phyloP scores from a whole-genome alignment of 2,329 filamentous ascomycete species.

The Fusarium sp. region DNA sequence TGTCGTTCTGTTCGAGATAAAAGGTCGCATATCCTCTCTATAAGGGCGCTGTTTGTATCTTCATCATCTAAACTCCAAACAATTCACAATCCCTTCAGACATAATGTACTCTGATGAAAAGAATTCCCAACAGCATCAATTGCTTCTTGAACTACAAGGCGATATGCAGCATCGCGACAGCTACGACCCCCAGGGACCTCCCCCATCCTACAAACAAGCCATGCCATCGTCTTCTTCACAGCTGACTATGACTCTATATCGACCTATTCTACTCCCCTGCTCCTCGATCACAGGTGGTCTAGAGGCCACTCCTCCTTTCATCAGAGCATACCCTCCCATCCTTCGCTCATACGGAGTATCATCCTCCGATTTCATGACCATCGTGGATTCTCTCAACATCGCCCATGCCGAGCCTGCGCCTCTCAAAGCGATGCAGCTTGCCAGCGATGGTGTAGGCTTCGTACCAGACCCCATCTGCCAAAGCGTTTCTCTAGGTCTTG shows the following conservation, averaged over 20 bases:
- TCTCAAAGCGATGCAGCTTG: slow-evolving; percentile 9
- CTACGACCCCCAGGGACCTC: background rate
- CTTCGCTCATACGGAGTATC: slow-evolving; percentile 3
- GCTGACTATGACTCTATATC: background rate
- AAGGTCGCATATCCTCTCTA: too few relatives aligned
- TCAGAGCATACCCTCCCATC: slow-evolving; percentile 15
- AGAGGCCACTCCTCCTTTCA: slow-evolving; percentile 10
- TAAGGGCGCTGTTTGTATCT: too few relatives aligned
- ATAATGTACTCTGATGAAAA: slow-evolving; percentile 1
- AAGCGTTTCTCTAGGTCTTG: slow-evolving; percentile 9
- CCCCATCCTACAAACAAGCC: background rate
- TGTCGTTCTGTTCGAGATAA: background rate
- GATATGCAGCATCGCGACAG: background rate
- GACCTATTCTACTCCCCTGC: slow-evolving; percentile 13
- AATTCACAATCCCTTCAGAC: too few relatives aligned
- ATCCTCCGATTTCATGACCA: background rate
- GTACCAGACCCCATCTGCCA: slow-evolving; percentile 8
- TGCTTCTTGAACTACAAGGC: background rate
- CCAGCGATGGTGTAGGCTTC: slow-evolving; percentile 9
- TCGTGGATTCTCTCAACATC: slow-evolving; percentile 4
- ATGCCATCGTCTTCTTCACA: background rate
- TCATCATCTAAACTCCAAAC: accelerated
- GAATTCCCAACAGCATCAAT: background rate
- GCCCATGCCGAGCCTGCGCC: slow-evolving; percentile 9
- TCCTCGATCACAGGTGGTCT: slow-evolving; percentile 8